A percentile compares a stretch with the other conserved stretches of the same genome.
Evolutionary conservation across 495 filamentous ascomycete species (phyloP).

Genomic region (Penicillium pancosmium): DNA sequence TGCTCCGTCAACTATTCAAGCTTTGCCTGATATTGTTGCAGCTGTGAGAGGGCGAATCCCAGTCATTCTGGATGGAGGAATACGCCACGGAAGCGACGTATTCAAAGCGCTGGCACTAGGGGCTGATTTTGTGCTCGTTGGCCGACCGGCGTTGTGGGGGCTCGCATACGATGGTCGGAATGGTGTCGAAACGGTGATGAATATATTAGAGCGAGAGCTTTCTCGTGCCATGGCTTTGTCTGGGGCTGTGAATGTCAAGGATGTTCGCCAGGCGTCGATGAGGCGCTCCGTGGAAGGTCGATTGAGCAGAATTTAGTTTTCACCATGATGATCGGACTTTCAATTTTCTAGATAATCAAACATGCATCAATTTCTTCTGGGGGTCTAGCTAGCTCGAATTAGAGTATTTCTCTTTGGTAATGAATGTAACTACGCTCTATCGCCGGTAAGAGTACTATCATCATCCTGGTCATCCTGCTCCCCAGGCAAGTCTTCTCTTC

Average conservation of each 20-base stretch:
- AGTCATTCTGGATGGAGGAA: constrained; percentile 18
- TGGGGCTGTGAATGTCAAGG: not conserved
- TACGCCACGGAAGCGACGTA: constrained; percentile 18
- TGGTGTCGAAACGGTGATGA: constrained; percentile 16
- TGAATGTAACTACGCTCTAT: constrained; percentile 2
- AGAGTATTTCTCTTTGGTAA: not conserved
- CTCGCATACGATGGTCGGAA: constrained; percentile 12
- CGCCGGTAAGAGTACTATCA: constrained; percentile 3
- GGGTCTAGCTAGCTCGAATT: not conserved
- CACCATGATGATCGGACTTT: too few relatives aligned
- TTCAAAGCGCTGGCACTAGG: constrained; percentile 21
- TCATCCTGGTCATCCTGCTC: constrained; percentile 6
- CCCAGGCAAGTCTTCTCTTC: constrained; percentile 59
- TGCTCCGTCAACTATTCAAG: constrained; percentile 56
- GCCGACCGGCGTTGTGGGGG: constrained; percentile 19
- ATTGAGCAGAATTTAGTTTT: constrained; percentile 9
- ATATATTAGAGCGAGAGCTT: constrained; percentile 15
- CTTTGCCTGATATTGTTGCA: constrained; percentile 65
- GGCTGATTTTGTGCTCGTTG: constrained; percentile 15
- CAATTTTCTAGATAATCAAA: not conserved
- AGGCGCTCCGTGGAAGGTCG: constrained; percentile 5
- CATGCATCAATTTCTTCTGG: not conserved
- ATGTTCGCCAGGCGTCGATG: constrained; percentile 9
- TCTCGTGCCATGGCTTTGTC: constrained; percentile 12
- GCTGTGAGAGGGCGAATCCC: constrained; percentile 15